Conservation (phyloP, 1,284 basidiomycete genomes). For the Puccinia hordei region DNA sequence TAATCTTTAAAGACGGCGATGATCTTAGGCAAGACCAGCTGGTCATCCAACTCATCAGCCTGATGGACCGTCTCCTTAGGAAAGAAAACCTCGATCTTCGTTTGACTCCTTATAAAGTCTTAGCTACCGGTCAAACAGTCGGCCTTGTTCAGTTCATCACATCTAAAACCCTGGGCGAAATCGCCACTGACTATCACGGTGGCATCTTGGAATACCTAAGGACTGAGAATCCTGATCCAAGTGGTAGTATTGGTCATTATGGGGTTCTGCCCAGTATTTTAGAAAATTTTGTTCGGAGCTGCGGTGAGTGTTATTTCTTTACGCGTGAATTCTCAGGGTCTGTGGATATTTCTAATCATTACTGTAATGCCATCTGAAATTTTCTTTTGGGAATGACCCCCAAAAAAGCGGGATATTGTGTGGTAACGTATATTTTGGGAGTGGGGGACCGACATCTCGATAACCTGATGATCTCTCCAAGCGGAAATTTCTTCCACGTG, state of each 20-base stretch:
- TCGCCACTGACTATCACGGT: slow-evolving; percentile 83
- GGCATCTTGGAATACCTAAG: slow-evolving; percentile 85
- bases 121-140: slow-evolving; percentile 87
- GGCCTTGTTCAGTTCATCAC: slow-evolving; percentile 97
- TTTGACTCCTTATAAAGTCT: slow-evolving; percentile 86
- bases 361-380: not conserved
- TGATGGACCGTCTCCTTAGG: slow-evolving; percentile 90
- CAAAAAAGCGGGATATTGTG: slow-evolving; percentile 86
- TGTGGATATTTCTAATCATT: not conserved
- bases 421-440: slow-evolving; percentile 92
- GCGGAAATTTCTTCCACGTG: slow-evolving; percentile 72
- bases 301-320: slow-evolving; percentile 69
- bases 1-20: slow-evolving; percentile 99
- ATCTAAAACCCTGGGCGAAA: slow-evolving; percentile 89
- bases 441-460: slow-evolving; percentile 97
- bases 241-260: slow-evolving; percentile 82
- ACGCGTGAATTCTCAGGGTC: not conserved
- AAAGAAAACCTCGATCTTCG: slow-evolving; percentile 96
- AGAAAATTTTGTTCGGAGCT: slow-evolving; percentile 94
- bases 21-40: slow-evolving; percentile 97
- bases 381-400: not conserved
- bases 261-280: slow-evolving; percentile 88
- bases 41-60: slow-evolving; percentile 92
- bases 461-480: slow-evolving; percentile 87
- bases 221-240: slow-evolving; percentile 79